These are phyloP conservation scores for Trypanosoma conorhini DNA, from an alignment of 208 protist species.

Conservation along the genomic window DNA sequence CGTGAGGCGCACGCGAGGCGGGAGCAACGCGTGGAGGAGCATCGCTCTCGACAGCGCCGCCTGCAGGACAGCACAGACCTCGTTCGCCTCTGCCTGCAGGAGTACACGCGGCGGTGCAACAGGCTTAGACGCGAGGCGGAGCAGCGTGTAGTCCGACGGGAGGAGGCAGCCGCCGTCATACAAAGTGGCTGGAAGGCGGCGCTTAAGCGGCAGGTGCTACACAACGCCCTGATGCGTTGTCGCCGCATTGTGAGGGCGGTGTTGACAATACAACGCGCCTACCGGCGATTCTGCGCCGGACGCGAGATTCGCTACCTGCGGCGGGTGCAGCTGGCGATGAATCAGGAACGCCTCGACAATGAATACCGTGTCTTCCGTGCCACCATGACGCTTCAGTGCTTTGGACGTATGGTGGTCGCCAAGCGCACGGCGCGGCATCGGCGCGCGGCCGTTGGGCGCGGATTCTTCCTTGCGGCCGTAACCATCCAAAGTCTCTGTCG, in stretches of 20 bases:
- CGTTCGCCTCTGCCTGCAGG: conserved; percentile 45
- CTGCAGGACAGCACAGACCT: conserved; percentile 35
- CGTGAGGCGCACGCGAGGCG: conserved; percentile 18
- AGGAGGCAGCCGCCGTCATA: conserved; percentile 48
- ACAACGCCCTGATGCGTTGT: conserved; percentile 35
- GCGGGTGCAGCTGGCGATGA: conserved; percentile 32
- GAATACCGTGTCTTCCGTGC: conserved; percentile 39
- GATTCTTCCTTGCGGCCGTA: conserved; percentile 42
- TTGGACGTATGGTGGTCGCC: conserved; percentile 48
- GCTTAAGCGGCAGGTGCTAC: conserved; percentile 38
- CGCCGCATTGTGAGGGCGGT: conserved; percentile 42
- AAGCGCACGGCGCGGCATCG: conserved; percentile 34
- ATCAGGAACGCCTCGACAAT: conserved; percentile 39
- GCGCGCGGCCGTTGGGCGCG: conserved; percentile 45
- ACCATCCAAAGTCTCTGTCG: conserved; percentile 43
- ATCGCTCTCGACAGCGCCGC: conserved; percentile 20
- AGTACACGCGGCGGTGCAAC: conserved; percentile 41
- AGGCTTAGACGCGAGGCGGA: conserved; percentile 31
- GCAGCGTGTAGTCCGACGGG: conserved; percentile 4
- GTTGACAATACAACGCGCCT: conserved; percentile 44
- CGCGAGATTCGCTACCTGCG: conserved; percentile 65
- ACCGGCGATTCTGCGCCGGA: conserved; percentile 40
- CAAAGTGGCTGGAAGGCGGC: conserved; percentile 36
- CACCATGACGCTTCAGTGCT: conserved; percentile 45
- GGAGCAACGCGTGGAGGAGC: conserved; percentile 14